A percentile compares a stretch with the other conserved stretches of the same genome.
phyloP scores from a whole-genome alignment of 495 filamentous ascomycete genomes.

The Tuber melanosporum region DNA sequence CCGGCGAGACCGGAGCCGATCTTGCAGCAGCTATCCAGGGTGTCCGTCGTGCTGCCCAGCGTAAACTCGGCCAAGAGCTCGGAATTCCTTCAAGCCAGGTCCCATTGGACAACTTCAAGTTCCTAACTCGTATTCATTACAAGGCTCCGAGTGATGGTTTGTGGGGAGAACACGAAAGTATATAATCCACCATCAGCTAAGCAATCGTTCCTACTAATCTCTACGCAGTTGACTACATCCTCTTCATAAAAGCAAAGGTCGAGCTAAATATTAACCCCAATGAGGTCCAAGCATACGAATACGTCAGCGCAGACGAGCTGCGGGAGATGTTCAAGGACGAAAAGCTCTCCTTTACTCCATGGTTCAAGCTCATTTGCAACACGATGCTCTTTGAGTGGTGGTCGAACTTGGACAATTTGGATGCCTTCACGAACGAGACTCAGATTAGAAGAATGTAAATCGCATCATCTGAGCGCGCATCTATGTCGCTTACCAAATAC shows the following conservation, averaged over 20 bases:
- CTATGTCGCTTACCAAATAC: not conserved
- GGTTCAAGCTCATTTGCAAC: conserved; percentile 99
- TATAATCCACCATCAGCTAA: conserved; percentile 40
- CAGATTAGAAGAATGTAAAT: conserved; percentile 78
- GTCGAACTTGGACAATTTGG: conserved; percentile 76
- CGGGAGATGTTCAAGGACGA: conserved; percentile 79
- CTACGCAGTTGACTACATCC: conserved; percentile 85
- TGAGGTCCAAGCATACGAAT: conserved; percentile 76
- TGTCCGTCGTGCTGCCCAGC: conserved; percentile 81
- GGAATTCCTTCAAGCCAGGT: conserved; percentile 87
- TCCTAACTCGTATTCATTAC: conserved; percentile 96
- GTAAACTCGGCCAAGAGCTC: conserved; percentile 90
- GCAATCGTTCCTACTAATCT: not conserved
- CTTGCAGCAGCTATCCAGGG: conserved; percentile 72
- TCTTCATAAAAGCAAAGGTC: conserved; percentile 93
- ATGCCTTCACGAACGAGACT: conserved; percentile 78
- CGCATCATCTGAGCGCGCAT: not conserved
- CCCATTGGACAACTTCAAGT: conserved; percentile 84
- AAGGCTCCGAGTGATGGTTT: conserved; percentile 93
- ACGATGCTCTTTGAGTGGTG: conserved; percentile 99
- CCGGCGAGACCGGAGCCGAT: conserved; percentile 81
- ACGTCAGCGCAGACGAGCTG: conserved; percentile 74
- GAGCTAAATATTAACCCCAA: conserved; percentile 74
- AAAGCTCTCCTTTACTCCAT: conserved; percentile 80
- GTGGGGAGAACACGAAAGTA: conserved; percentile 99